A percentile compares a stretch with the other conserved stretches of the same genome.
These are phyloP conservation scores for Nigrospora sphaerica DNA, from an alignment of 2,329 filamentous ascomycete genomes.

Conservation along the genomic window DNA sequence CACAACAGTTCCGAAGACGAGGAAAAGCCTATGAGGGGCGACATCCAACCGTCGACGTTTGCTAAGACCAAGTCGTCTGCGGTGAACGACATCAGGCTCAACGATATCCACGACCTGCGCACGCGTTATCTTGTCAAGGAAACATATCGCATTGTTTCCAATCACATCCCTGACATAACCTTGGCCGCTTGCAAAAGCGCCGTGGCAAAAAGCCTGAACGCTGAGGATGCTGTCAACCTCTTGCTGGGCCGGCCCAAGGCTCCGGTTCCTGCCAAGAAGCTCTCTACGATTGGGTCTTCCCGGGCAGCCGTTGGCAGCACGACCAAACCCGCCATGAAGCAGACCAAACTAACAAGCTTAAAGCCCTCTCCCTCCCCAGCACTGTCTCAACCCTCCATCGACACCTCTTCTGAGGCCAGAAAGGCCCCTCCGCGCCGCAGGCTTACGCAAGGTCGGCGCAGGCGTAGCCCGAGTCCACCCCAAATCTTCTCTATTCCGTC, in stretches of 20 bases:
- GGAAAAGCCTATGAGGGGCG: constrained; percentile 19
- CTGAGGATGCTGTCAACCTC: constrained; percentile 3
- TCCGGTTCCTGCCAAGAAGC: background rate
- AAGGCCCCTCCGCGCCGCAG: constrained; percentile 15
- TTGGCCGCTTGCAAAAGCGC: constrained; percentile 20
- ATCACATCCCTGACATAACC: constrained; percentile 15
- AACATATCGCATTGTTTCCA: constrained; percentile 19
- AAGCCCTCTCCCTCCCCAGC: no score
- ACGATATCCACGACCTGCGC: constrained; percentile 20
- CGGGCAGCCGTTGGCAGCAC: no score
- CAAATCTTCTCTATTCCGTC: constrained; percentile 21
- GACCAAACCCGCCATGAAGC: no score
- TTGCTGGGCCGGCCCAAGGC: constrained; percentile 4
- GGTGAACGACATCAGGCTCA: constrained; percentile 14
- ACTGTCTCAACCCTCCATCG: no score
- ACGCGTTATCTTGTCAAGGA: constrained; percentile 20
- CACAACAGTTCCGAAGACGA: constrained; percentile 22
- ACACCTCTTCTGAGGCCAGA: background rate
- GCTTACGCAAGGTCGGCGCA: constrained; percentile 19
- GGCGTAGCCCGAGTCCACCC: constrained; percentile 17
- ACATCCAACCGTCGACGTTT: constrained; percentile 24
- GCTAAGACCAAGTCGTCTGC: constrained; percentile 14
- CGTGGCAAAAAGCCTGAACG: constrained; percentile 7
- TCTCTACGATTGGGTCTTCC: constrained; percentile 6
- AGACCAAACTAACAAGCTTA: no score